Percentiles rank a stretch among this genome's conserved stretches.
Conservation (phyloP, 305 asterid genomes). For the Fraxinus floribunda region DNA sequence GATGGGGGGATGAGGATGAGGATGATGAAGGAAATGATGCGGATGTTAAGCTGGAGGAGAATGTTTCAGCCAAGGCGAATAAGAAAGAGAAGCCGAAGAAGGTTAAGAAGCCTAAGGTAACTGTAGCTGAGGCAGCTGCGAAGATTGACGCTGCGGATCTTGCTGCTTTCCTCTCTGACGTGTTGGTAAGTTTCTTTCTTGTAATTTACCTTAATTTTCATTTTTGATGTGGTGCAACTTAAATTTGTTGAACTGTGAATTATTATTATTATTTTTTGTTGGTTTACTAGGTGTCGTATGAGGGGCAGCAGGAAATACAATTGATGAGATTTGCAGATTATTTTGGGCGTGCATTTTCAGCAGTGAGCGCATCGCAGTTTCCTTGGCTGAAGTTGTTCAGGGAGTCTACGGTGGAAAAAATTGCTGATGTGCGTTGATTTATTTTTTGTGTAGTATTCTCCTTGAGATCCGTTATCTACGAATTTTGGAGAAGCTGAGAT, state of each 20-base stretch:
- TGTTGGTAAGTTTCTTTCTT: constrained; percentile 44
- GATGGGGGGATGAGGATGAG: constrained; percentile 31
- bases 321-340: constrained; percentile 88
- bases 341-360: constrained; percentile 80
- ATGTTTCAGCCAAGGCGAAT: constrained; percentile 36
- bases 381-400: constrained; percentile 86
- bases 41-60: constrained; percentile 27
- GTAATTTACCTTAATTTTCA: constrained; percentile 3
- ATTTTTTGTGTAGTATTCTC: not conserved
- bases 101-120: constrained; percentile 62
- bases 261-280: not conserved
- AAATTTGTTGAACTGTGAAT: constrained; percentile 1
- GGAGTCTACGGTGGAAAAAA: constrained; percentile 63
- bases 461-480: not conserved
- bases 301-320: constrained; percentile 70
- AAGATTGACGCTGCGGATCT: constrained; percentile 69
- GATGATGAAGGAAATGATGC: constrained; percentile 26
- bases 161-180: constrained; percentile 52
- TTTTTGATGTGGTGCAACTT: constrained; percentile 1
- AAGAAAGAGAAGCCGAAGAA: constrained; percentile 64
- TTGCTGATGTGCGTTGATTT: constrained; percentile 56
- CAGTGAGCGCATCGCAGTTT: constrained; percentile 66
- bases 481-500: not conserved
- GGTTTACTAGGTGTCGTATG: constrained; percentile 61
- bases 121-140: constrained; percentile 73